These are phyloP conservation scores for Pelargonium cotyledonis DNA, from an alignment of 441 rosid genomes.

Conservation along the genomic window DNA sequence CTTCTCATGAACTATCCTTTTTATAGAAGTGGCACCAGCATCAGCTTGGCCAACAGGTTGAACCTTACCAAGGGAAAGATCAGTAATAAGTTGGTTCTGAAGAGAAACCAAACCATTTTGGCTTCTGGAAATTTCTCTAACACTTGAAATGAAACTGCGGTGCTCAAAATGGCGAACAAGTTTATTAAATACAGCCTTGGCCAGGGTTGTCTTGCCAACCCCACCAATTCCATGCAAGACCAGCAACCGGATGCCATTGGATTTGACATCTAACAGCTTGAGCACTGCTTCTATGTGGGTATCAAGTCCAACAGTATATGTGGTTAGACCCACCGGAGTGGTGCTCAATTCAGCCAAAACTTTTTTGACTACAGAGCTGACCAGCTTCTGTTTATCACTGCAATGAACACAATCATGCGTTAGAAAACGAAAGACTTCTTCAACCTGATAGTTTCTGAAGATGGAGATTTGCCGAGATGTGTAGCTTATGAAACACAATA, in stretches of 20 bases:
- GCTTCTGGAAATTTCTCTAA: conserved; percentile 33
- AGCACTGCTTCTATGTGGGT: conserved; percentile 28
- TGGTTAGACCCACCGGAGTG: conserved; percentile 36
- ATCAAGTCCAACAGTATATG: conserved; percentile 47
- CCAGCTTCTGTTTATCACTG: conserved; percentile 29
- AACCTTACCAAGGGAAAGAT: conserved; percentile 15
- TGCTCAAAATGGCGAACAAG: conserved; percentile 24
- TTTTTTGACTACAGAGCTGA: conserved; percentile 32
- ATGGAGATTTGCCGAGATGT: not conserved
- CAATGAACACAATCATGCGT: not conserved
- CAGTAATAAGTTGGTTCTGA: conserved; percentile 26
- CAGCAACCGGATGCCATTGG: conserved; percentile 24
- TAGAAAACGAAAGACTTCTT: not conserved
- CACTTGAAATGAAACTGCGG: conserved; percentile 36
- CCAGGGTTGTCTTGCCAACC: conserved; percentile 59
- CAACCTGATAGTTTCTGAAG: not conserved
- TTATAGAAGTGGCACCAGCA: conserved; percentile 13
- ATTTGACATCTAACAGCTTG: conserved; percentile 24
- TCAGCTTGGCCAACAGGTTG: not conserved
- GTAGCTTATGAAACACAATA: no score
- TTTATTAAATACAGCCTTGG: conserved; percentile 44
- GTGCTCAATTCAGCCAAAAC: conserved; percentile 41
- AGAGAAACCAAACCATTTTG: conserved; percentile 31
- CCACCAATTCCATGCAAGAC: conserved; percentile 62
- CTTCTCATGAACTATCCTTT: not conserved